A percentile compares a stretch with the other conserved stretches of the same genome.
Conservation (phyloP, 352 stramenopile species). For the Globisporangium paddicum region DNA sequence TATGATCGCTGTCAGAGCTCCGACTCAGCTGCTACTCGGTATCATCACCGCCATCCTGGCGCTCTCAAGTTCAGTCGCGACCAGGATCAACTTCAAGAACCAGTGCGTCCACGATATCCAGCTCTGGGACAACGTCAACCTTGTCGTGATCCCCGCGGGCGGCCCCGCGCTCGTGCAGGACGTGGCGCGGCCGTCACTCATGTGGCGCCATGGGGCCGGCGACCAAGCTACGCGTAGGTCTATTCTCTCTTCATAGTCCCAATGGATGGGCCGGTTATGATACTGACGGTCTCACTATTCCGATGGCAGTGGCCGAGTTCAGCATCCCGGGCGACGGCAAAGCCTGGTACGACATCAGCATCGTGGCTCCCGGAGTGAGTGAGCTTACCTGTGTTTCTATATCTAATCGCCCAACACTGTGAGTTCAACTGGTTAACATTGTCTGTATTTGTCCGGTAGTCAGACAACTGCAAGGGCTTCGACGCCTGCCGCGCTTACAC, state of each 20-base stretch:
- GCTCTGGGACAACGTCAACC: conserved; percentile 25
- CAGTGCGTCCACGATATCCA: conserved; percentile 21
- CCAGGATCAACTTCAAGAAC: conserved; percentile 27
- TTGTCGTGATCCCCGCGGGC: conserved; percentile 15
- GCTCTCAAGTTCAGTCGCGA: neutral
- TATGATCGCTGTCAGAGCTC: neutral
- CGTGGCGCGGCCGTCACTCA: conserved; percentile 14
- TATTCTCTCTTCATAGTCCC: too few relatives aligned
- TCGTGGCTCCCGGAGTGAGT: conserved; percentile 2
- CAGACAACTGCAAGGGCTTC: conserved; percentile 3
- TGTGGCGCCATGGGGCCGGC: conserved; percentile 28
- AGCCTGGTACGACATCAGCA: conserved; percentile 14
- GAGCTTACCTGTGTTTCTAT: neutral
- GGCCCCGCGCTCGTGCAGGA: conserved; percentile 11
- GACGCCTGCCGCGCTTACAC: conserved; percentile 11
- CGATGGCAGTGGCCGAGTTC: conserved; percentile 6
- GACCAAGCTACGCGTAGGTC: conserved; percentile 26
- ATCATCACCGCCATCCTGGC: too few relatives aligned
- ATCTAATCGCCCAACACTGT: neutral
- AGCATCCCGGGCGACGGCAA: conserved; percentile 14
- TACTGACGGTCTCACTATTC: neutral
- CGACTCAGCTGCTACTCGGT: neutral
- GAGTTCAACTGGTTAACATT: neutral
- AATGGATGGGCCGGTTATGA: neutral
- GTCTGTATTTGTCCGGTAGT: neutral